Percentiles rank a stretch among this genome's conserved stretches.
These are phyloP conservation scores for Pyrenopolyporus hunteri DNA, from an alignment of 495 filamentous ascomycete genomes.

Conservation along the genomic window DNA sequence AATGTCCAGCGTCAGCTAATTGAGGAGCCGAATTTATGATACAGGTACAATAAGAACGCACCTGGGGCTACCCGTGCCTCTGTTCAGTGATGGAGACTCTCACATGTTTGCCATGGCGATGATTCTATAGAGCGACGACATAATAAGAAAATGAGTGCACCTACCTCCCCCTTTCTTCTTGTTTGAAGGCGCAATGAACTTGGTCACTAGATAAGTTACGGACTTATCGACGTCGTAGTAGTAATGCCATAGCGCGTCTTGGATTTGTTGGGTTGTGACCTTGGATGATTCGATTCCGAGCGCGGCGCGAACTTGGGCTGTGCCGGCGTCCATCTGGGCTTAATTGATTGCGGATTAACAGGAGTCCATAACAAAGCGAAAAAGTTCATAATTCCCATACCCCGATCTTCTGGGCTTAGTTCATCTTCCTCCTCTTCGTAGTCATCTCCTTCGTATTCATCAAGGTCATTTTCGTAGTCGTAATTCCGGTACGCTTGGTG, in stretches of 20 bases:
- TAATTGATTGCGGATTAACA: conserved; percentile 14
- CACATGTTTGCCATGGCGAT: conserved; percentile 1
- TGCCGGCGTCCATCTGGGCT: conserved; percentile 61
- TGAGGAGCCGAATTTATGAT: conserved; percentile 11
- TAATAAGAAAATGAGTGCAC: conserved; percentile 41
- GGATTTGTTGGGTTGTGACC: conserved; percentile 72
- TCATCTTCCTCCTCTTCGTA: conserved; percentile 54
- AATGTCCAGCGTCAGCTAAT: conserved; percentile 18
- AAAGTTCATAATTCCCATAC: conserved; percentile 42
- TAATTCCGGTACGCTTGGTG: conserved; percentile 65
- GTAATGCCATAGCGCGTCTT: conserved; percentile 93
- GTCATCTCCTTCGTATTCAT: conserved; percentile 63
- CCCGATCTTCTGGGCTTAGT: conserved; percentile 66
- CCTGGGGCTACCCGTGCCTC: conserved; percentile 20
- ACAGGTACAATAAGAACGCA: conserved; percentile 20
- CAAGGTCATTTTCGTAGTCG: conserved; percentile 65
- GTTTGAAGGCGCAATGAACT: conserved; percentile 50
- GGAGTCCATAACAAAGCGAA: neutral
- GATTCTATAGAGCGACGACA: neutral
- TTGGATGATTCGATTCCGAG: conserved; percentile 58
- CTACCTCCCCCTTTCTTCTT: conserved; percentile 59
- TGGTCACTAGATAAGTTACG: conserved; percentile 76
- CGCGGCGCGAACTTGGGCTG: conserved; percentile 58
- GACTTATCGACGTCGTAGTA: conserved; percentile 91
- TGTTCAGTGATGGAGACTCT: conserved; percentile 16